phyloP scores from a whole-genome alignment of 2,329 filamentous ascomycete species.

The Simplicillium aogashimaense region DNA sequence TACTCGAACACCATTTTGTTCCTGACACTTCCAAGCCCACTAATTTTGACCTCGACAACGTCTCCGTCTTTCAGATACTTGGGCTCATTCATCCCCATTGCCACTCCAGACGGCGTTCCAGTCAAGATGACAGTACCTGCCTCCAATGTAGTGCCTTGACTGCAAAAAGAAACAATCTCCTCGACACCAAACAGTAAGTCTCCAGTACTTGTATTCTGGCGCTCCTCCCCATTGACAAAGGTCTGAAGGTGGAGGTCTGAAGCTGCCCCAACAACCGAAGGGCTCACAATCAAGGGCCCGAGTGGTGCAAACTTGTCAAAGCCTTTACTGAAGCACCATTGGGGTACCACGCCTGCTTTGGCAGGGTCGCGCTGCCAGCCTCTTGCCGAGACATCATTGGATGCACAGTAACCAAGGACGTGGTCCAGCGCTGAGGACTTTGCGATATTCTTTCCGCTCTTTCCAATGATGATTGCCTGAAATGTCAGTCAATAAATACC shows the following conservation, averaged over 20 bases:
- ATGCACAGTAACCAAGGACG: conserved; percentile 32
- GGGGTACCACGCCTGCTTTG: conserved; percentile 25
- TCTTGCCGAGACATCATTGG: conserved; percentile 46
- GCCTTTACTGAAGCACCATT: conserved; percentile 48
- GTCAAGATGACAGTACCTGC: conserved; percentile 40
- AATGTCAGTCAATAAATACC: too few relatives aligned
- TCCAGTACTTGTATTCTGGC: conserved; percentile 35
- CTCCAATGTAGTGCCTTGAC: conserved; percentile 38
- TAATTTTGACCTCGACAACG: conserved; percentile 27
- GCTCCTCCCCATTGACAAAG: conserved; percentile 37
- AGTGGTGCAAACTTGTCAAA: conserved; percentile 46
- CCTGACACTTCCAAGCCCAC: conserved; percentile 17
- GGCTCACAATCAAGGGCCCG: conserved; percentile 32
- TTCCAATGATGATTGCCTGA: conserved; percentile 37
- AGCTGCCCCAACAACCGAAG: conserved; percentile 17
- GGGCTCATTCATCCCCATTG: conserved; percentile 32
- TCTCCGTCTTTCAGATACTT: conserved; percentile 31
- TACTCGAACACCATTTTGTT: conserved; percentile 29
- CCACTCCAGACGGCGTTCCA: conserved; percentile 37
- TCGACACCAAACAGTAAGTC: conserved; percentile 40
- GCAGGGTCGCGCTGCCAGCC: conserved; percentile 41
- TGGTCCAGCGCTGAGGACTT: conserved; percentile 31
- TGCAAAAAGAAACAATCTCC: conserved; percentile 34
- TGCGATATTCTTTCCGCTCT: conserved; percentile 39
- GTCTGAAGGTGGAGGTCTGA: conserved; percentile 21